Percentiles rank a stretch among this genome's conserved stretches.
phyloP scores from a whole-genome alignment of 805 yeast species.

The Starmerella ratchasimensis region DNA sequence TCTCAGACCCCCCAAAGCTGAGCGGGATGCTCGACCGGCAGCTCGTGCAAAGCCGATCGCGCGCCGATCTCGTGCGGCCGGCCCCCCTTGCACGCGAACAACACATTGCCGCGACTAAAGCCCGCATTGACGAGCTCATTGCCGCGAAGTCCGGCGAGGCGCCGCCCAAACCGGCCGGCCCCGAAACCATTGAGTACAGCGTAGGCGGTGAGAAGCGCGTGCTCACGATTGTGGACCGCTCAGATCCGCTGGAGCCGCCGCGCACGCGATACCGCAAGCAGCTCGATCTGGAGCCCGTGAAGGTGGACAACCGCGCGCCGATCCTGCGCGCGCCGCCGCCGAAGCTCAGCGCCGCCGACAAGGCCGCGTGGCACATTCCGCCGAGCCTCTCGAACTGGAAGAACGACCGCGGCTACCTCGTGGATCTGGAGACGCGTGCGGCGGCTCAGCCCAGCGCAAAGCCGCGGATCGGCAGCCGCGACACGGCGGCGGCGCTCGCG shows the following conservation, averaged over 20 bases:
- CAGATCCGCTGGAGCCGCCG: conserved; percentile 81
- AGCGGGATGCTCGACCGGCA: no score
- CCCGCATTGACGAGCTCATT: conserved; percentile 42
- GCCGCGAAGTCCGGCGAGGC: background rate
- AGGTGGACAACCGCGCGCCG: conserved; percentile 30
- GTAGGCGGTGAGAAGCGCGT: conserved; percentile 33
- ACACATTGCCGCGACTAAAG: conserved; percentile 43
- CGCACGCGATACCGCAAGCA: conserved; percentile 44
- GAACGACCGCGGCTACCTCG: conserved; percentile 79
- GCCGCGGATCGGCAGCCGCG: conserved; percentile 43
- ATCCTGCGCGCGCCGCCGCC: conserved; percentile 37
- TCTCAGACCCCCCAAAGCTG: no score
- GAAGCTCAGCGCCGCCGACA: conserved; percentile 54
- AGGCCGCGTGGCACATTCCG: conserved; percentile 74
- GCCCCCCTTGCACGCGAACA: conserved; percentile 25
- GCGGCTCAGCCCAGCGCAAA: conserved; percentile 29
- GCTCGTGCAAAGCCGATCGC: conserved; percentile 25
- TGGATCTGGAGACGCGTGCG: conserved; percentile 64
- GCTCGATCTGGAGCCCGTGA: conserved; percentile 1
- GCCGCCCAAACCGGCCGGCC: background rate
- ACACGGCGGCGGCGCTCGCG: conserved; percentile 58
- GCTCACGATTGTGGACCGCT: conserved; percentile 51
- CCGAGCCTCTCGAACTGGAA: conserved; percentile 92
- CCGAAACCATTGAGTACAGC: conserved; percentile 34
- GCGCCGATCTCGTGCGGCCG: conserved; percentile 23